Evolutionary conservation across 75 land plant species (phyloP).

Genomic region (Selaginella tamariscina): DNA sequence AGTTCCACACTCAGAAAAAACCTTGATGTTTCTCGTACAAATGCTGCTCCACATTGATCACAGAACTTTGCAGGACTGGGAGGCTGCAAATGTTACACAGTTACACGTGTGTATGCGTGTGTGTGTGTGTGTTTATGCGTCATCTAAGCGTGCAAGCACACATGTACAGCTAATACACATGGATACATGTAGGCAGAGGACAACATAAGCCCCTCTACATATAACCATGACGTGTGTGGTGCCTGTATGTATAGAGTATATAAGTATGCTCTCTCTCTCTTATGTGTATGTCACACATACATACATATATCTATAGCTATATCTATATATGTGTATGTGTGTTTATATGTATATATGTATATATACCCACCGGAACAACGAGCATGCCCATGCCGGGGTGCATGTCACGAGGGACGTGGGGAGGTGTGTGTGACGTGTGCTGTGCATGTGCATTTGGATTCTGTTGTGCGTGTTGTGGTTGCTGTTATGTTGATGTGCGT

Average conservation of each 20-base stretch:
- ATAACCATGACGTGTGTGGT: background rate
- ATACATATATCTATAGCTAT: too few relatives aligned
- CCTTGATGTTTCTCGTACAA: slow-evolving; percentile 85
- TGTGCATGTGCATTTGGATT: slow-evolving; percentile 41
- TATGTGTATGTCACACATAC: too few relatives aligned
- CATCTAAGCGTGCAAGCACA: too few relatives aligned
- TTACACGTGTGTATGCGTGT: too few relatives aligned
- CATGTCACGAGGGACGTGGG: slow-evolving; percentile 38
- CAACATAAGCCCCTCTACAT: background rate
- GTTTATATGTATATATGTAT: slow-evolving; percentile 12
- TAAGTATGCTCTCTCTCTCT: too few relatives aligned
- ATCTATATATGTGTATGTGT: too few relatives aligned
- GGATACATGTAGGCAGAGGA: background rate
- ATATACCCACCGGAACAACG: slow-evolving; percentile 29
- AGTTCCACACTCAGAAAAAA: slow-evolving; percentile 92
- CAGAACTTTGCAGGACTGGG: slow-evolving; percentile 81
- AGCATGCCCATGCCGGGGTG: slow-evolving; percentile 46
- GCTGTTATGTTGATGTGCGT: slow-evolving; percentile 30
- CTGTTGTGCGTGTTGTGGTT: slow-evolving; percentile 39
- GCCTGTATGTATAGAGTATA: background rate
- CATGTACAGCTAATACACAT: too few relatives aligned
- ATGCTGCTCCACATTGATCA: slow-evolving; percentile 90
- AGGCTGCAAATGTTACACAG: slow-evolving; percentile 64
- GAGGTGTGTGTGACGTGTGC: slow-evolving; percentile 39
- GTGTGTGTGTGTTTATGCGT: too few relatives aligned